phyloP scores from a whole-genome alignment of 2,329 filamentous ascomycete species.

The Daldinia sp. region DNA sequence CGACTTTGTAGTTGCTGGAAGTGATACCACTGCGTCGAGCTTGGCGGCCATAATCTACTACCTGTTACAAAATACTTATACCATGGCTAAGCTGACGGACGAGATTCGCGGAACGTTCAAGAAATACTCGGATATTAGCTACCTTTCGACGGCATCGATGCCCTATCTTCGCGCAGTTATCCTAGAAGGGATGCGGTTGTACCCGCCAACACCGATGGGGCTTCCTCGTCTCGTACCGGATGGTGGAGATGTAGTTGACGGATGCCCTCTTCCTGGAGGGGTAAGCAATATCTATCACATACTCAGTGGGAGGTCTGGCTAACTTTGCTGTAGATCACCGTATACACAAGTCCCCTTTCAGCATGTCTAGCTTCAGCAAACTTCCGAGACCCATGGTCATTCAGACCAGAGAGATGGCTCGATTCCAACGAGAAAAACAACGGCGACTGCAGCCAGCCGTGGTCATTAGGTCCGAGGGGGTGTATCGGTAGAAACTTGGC shows the following conservation, averaged over 20 bases:
- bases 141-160: conserved; percentile 11
- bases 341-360: conserved; percentile 27
- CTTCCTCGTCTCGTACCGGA: conserved; percentile 17
- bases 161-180: conserved; percentile 19
- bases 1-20: conserved; percentile 41
- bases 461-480: conserved; percentile 16
- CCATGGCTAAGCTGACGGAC: conserved; percentile 9
- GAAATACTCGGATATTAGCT: conserved; percentile 23
- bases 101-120: conserved; percentile 33
- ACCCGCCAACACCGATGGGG: conserved; percentile 11
- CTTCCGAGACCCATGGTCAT: conserved; percentile 27
- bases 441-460: conserved; percentile 28
- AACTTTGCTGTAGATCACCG: conserved; percentile 6
- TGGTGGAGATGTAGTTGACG: conserved; percentile 23
- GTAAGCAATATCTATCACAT: conserved; percentile 7
- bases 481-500: conserved; percentile 31
- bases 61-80: conserved; percentile 23
- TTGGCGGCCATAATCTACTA: conserved; percentile 31
- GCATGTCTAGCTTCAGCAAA: conserved; percentile 24
- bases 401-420: conserved; percentile 36
- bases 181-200: conserved; percentile 21
- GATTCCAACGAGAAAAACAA: conserved; percentile 4
- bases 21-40: conserved; percentile 33
- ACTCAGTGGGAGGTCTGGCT: neutral
- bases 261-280: conserved; percentile 26